Conservation (phyloP, 2,329 filamentous ascomycete genomes). For the Apiospora sp. region DNA sequence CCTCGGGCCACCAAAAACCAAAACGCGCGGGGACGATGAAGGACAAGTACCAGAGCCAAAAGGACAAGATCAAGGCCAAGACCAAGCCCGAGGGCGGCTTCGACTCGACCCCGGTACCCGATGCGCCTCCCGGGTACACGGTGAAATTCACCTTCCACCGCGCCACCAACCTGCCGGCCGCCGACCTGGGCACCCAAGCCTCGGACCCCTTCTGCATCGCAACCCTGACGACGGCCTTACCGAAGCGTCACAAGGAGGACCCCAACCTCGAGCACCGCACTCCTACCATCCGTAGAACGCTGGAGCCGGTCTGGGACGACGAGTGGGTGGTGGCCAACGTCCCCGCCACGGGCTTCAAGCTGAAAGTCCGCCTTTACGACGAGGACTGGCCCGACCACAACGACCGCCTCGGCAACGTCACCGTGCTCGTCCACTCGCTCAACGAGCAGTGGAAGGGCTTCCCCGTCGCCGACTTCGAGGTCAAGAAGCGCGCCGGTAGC, state of each 20-base stretch:
- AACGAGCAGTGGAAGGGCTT: slow-evolving; percentile 74
- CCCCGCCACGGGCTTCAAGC: slow-evolving; percentile 78
- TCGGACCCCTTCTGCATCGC: slow-evolving; percentile 86
- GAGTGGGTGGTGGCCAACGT: slow-evolving; percentile 91
- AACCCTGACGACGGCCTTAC: slow-evolving; percentile 75
- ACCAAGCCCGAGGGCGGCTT: slow-evolving; percentile 76
- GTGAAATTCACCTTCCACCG: slow-evolving; percentile 84
- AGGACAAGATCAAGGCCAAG: slow-evolving; percentile 49
- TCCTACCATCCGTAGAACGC: slow-evolving; percentile 74
- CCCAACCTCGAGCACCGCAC: slow-evolving; percentile 78
- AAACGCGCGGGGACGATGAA: slow-evolving; percentile 38
- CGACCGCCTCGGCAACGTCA: slow-evolving; percentile 87
- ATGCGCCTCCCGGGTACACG: slow-evolving; percentile 80
- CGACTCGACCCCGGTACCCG: slow-evolving; percentile 79
- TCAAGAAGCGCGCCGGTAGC: slow-evolving; percentile 86
- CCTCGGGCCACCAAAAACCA: not conserved
- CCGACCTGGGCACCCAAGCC: slow-evolving; percentile 78
- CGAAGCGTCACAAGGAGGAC: slow-evolving; percentile 85
- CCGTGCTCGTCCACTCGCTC: slow-evolving; percentile 69
- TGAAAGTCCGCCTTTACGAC: slow-evolving; percentile 89
- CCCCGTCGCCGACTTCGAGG: slow-evolving; percentile 66
- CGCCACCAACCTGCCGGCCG: slow-evolving; percentile 81
- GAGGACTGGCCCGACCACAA: slow-evolving; percentile 88
- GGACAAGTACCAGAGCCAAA: slow-evolving; percentile 45
- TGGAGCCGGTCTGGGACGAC: slow-evolving; percentile 81